phyloP scores from a whole-genome alignment of 805 yeast species.

The Sugiyamaella valdiviana region DNA sequence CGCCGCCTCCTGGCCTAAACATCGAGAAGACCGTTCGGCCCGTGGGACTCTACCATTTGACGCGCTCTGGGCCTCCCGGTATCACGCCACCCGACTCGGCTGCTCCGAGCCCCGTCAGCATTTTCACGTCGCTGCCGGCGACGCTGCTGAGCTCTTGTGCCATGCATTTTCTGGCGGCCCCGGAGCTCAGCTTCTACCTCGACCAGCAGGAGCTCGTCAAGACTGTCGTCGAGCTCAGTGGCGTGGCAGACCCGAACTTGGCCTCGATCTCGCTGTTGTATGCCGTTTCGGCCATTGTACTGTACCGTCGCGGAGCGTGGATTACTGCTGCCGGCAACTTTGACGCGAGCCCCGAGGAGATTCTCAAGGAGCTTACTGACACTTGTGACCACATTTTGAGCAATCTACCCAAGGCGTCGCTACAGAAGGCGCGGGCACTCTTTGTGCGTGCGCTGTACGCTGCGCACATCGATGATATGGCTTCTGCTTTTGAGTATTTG shows the following conservation, averaged over 20 bases:
- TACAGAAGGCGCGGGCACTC: neutral
- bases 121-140: neutral
- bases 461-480: neutral
- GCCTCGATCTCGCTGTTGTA: neutral
- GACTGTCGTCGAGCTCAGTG: neutral
- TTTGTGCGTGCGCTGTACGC: neutral
- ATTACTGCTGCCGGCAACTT: neutral
- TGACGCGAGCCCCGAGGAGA: neutral
- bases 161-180: neutral
- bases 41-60: neutral
- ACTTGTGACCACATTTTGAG: neutral
- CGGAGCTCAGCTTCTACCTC: constrained; percentile 3
- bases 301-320: neutral
- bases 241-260: neutral
- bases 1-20: neutral
- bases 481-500: neutral
- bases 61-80: neutral
- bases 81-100: neutral
- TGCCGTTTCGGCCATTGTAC: neutral
- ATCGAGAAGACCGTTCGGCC: neutral
- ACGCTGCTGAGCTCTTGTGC: constrained; percentile 4
- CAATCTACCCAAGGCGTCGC: neutral
- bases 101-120: neutral
- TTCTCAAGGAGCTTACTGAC: neutral
- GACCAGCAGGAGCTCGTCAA: constrained; percentile 2